A percentile compares a stretch with the other conserved stretches of the same genome.
These are phyloP conservation scores for Tuctoria greenei DNA, from an alignment of 176 grass and related monocot genomes.

Conservation along the genomic window DNA sequence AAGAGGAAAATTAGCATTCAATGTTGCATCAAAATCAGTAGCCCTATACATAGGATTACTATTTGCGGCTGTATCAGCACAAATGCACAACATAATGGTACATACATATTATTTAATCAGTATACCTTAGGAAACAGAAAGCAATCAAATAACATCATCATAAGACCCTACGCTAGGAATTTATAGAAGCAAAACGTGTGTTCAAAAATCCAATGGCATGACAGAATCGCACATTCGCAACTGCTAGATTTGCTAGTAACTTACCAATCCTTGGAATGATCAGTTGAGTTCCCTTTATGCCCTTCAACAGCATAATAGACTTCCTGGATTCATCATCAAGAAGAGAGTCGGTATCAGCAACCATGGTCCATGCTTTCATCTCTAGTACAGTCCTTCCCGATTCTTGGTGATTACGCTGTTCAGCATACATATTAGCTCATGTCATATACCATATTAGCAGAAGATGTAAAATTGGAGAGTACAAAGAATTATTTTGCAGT, in stretches of 20 bases:
- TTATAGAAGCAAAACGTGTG: background rate
- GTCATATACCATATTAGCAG: constrained; percentile 13
- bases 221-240: background rate
- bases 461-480: constrained; percentile 2
- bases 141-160: constrained; percentile 3
- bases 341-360: constrained; percentile 66
- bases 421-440: constrained; percentile 13
- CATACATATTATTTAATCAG: background rate
- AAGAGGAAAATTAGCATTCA: background rate
- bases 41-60: background rate
- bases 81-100: background rate
- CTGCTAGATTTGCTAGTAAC: background rate
- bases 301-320: constrained; percentile 68
- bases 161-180: background rate
- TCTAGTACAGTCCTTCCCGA: constrained; percentile 34
- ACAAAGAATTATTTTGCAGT: background rate
- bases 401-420: constrained; percentile 32
- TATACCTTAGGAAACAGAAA: background rate
- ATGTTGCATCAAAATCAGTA: constrained; percentile 3
- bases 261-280: constrained; percentile 81
- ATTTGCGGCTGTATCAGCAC: background rate
- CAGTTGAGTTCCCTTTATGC: constrained; percentile 78
- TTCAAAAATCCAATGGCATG: background rate
- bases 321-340: constrained; percentile 76
- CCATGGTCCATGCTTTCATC: constrained; percentile 78